A percentile compares a stretch with the other conserved stretches of the same genome.
Evolutionary conservation across 805 yeast species (phyloP).

Genomic region (Yarrowia osloensis): DNA sequence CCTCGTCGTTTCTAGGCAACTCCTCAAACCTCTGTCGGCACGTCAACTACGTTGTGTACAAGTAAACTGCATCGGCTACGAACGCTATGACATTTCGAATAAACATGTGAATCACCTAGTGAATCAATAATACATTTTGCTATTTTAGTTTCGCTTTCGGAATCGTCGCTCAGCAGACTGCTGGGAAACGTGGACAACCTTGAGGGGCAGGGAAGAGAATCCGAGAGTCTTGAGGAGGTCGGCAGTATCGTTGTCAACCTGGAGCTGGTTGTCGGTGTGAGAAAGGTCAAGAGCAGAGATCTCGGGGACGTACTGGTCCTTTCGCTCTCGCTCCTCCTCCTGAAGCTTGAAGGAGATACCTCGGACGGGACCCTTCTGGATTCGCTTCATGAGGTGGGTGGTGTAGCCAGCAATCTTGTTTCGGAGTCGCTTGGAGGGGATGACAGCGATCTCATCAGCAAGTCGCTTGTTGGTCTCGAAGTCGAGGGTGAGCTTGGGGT

Average conservation of each 20-base stretch:
- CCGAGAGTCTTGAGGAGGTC: slow-evolving; percentile 93
- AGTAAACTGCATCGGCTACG: not conserved
- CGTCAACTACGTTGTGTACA: not conserved
- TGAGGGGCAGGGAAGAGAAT: slow-evolving; percentile 67
- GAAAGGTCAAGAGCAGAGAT: slow-evolving; percentile 99
- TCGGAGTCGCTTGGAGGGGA: slow-evolving; percentile 99
- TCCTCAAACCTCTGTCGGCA: too few species aligned
- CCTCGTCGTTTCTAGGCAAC: too few species aligned
- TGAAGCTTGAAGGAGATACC: slow-evolving; percentile 99
- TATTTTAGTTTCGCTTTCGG: slow-evolving; percentile 77
- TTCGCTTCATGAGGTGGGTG: slow-evolving; percentile 99
- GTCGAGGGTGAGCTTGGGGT: slow-evolving; percentile 99
- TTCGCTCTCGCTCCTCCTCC: slow-evolving; percentile 99
- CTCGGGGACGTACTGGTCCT: slow-evolving; percentile 99
- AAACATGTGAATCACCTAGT: slow-evolving; percentile 26
- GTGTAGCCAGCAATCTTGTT: slow-evolving; percentile 99
- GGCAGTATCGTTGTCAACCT: slow-evolving; percentile 96
- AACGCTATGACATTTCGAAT: not conserved
- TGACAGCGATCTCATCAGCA: slow-evolving; percentile 96
- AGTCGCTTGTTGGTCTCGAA: slow-evolving; percentile 99
- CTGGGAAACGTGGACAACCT: slow-evolving; percentile 75
- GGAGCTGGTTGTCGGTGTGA: slow-evolving; percentile 92
- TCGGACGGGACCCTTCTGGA: slow-evolving; percentile 99
- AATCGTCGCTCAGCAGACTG: slow-evolving; percentile 80
- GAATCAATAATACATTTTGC: slow-evolving; percentile 30